phyloP scores from a whole-genome alignment of 352 stramenopile species.

The Globisporangium perplexum region DNA sequence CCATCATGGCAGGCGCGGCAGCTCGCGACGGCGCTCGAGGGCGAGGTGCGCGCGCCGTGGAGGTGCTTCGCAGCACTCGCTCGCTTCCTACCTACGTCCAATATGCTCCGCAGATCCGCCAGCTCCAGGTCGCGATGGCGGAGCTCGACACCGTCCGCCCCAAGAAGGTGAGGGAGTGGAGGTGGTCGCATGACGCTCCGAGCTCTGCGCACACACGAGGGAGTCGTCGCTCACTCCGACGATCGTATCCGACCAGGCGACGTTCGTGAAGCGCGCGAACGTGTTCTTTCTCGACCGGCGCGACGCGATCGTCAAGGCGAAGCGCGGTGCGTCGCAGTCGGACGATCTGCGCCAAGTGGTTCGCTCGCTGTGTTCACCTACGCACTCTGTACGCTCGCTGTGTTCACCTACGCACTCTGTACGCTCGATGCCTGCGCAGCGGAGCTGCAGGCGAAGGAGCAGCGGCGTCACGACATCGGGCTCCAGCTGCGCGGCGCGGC shows the following conservation, averaged over 20 bases:
- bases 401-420: too few species aligned
- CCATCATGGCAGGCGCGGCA: conserved; percentile 39
- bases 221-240: not conserved
- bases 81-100: not conserved
- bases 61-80: not conserved
- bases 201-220: too few species aligned
- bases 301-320: conserved; percentile 63
- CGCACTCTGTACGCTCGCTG: too few species aligned
- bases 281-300: conserved; percentile 70
- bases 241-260: conserved; percentile 23
- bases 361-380: too few species aligned
- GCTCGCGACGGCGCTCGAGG: conserved; percentile 18
- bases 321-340: conserved; percentile 34
- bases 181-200: too few species aligned
- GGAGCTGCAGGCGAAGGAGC: conserved; percentile 63
- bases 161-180: conserved; percentile 58
- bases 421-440: conserved; percentile 18
- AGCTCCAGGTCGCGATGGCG: conserved; percentile 66
- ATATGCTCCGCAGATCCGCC: conserved; percentile 45
- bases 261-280: conserved; percentile 63
- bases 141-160: conserved; percentile 66
- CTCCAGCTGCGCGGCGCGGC: conserved; percentile 29
- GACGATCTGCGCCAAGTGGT: too few species aligned
- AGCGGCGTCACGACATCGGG: conserved; percentile 46
- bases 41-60: conserved; percentile 2